Conservation (phyloP, 2,329 filamentous ascomycete species). For the Aureobasidium leucospermi region DNA sequence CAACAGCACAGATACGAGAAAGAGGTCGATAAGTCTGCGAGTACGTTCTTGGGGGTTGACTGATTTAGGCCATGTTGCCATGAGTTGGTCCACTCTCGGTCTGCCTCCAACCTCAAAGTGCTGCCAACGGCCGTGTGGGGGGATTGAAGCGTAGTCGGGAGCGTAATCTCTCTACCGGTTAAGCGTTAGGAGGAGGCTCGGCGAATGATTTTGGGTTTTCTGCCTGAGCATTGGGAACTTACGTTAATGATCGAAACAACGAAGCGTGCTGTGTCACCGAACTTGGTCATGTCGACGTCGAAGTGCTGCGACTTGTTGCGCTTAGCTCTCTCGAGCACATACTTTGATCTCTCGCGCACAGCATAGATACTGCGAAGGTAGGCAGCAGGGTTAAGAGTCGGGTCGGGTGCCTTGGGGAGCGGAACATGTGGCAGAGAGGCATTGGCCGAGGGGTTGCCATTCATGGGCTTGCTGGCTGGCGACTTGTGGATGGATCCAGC, state of each 20-base stretch:
- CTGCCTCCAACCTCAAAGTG: slow-evolving; percentile 76
- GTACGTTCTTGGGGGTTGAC: slow-evolving; percentile 68
- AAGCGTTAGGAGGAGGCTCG: not conserved
- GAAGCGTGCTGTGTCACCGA: slow-evolving; percentile 74
- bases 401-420: slow-evolving; percentile 79
- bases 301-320: slow-evolving; percentile 77
- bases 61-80: slow-evolving; percentile 60
- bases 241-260: slow-evolving; percentile 95
- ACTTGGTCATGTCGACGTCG: slow-evolving; percentile 78
- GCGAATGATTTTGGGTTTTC: not conserved
- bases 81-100: slow-evolving; percentile 63
- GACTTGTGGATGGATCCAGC: slow-evolving; percentile 8
- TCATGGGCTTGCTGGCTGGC: slow-evolving; percentile 10
- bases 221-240: slow-evolving; percentile 23
- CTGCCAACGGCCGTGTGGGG: slow-evolving; percentile 79
- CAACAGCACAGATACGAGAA: slow-evolving; percentile 71
- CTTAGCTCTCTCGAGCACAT: slow-evolving; percentile 70
- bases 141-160: slow-evolving; percentile 64
- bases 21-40: slow-evolving; percentile 68
- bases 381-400: slow-evolving; percentile 75
- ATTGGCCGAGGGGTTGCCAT: slow-evolving; percentile 32
- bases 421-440: slow-evolving; percentile 56
- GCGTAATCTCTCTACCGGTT: slow-evolving; percentile 57
- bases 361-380: slow-evolving; percentile 87
- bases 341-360: slow-evolving; percentile 69